These are phyloP conservation scores for carrot (Daucus carota) DNA, from an alignment of 129 eudicot genomes.

Conservation along the genomic window DNA sequence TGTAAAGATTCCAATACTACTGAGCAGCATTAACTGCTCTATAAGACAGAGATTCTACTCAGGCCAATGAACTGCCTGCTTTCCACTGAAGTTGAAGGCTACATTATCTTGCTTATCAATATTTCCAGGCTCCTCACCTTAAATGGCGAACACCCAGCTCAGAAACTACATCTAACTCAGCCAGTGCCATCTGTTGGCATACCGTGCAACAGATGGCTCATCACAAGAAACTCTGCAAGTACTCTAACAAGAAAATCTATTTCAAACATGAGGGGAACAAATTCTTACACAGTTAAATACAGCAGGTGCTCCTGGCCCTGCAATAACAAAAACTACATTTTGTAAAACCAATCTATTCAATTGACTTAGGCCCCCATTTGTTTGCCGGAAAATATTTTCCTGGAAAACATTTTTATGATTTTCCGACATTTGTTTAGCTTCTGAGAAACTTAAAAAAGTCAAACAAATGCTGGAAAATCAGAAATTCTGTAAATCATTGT, in stretches of 20 bases:
- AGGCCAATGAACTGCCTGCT: not conserved
- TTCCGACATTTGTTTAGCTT: too few species aligned
- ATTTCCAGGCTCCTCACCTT: not conserved
- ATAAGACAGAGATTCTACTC: not conserved
- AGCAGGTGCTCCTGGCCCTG: slow-evolving; percentile 96
- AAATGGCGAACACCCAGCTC: not conserved
- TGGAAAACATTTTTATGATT: too few species aligned
- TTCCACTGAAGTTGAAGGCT: too few species aligned
- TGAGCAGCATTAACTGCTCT: not conserved
- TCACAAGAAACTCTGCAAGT: not conserved
- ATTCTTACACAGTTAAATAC: slow-evolving; percentile 75
- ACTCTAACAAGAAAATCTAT: not conserved
- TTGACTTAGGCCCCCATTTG: too few species aligned
- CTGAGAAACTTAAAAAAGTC: too few species aligned
- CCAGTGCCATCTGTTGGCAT: not conserved
- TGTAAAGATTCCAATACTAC: not conserved
- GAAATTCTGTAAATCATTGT: too few species aligned
- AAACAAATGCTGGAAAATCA: too few species aligned
- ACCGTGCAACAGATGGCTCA: not conserved
- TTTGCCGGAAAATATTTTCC: too few species aligned
- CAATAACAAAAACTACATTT: slow-evolving; percentile 11
- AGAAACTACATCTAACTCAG: not conserved
- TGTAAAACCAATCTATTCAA: not conserved
- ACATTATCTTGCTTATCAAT: not conserved
- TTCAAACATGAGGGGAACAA: slow-evolving; percentile 8